Percentiles rank a stretch among this genome's conserved stretches.
Conservation (phyloP, 495 filamentous ascomycete genomes). For the Lepidopterella palustris region DNA sequence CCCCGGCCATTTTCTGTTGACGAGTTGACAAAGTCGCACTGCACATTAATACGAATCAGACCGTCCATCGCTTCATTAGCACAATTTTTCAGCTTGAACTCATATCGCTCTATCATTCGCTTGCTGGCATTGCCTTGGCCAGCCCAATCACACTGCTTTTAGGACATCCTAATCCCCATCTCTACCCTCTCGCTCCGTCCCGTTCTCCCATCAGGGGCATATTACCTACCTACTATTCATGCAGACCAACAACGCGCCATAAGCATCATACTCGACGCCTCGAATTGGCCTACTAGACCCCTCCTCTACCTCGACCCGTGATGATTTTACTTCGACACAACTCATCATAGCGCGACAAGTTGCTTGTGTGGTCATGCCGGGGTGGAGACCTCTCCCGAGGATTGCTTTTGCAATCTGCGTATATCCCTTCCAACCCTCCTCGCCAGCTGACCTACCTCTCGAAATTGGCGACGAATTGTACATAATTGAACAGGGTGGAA, state of each 20-base stretch:
- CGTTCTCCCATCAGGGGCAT: conserved; percentile 3
- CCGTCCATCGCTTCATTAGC: neutral
- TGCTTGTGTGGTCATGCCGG: conserved; percentile 21
- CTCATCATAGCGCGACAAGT: conserved; percentile 16
- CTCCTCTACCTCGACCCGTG: conserved; percentile 14
- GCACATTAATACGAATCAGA: neutral
- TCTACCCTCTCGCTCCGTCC: neutral
- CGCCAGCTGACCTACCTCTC: conserved; percentile 86
- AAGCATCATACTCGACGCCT: neutral
- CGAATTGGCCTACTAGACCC: neutral
- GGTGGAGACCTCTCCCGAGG: conserved; percentile 88
- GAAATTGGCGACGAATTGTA: conserved; percentile 97
- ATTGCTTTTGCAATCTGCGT: conserved; percentile 96
- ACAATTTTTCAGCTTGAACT: neutral
- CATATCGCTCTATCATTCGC: neutral
- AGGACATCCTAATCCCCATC: neutral
- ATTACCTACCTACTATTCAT: too few relatives aligned
- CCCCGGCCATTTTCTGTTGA: too few relatives aligned
- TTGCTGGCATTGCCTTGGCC: neutral
- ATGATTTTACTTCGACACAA: conserved; percentile 12
- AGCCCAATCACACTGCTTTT: neutral
- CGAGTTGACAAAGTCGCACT: neutral
- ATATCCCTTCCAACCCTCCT: conserved; percentile 82
- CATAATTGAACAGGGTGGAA: conserved; percentile 92
- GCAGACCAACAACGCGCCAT: neutral